phyloP scores from a whole-genome alignment of 768 basidiomycete species.

The Mycena pura region DNA sequence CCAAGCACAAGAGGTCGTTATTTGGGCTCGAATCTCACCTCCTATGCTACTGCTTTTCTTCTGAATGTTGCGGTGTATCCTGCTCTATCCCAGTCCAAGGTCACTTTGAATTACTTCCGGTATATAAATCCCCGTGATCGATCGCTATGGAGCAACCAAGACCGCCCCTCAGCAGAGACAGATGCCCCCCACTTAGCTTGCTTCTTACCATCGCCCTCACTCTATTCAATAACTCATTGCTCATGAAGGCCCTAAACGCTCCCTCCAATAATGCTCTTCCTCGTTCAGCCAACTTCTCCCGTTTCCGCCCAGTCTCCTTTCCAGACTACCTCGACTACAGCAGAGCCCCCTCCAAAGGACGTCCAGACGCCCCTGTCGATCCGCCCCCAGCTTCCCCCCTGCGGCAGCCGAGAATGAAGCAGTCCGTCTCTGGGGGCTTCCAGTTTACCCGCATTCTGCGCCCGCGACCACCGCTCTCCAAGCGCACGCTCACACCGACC shows the following conservation, averaged over 20 bases:
- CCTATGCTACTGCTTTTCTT: no score
- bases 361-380: slow-evolving; percentile 3
- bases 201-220: background rate
- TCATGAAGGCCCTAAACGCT: slow-evolving; percentile 15
- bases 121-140: slow-evolving; percentile 2
- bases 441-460: slow-evolving; percentile 17
- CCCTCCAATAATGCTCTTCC: background rate
- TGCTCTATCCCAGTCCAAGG: no score
- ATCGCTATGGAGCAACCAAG: slow-evolving; percentile 18
- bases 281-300: slow-evolving; percentile 11
- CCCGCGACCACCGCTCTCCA: slow-evolving; percentile 12
- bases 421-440: background rate
- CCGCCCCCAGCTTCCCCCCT: background rate
- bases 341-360: background rate
- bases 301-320: slow-evolving; percentile 23
- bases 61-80: no score
- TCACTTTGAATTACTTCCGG: slow-evolving; percentile 13
- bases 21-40: no score
- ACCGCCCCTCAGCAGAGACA: slow-evolving; percentile 3
- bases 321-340: slow-evolving; percentile 24
- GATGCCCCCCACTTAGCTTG: background rate
- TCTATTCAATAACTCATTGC: background rate
- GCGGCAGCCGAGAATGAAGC: background rate
- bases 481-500: background rate
- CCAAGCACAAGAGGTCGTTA: no score